Percentiles rank a stretch among this genome's conserved stretches.
Evolutionary conservation across 2,329 filamentous ascomycete species (phyloP).

Genomic region (Trichophyton schoenleinii): DNA sequence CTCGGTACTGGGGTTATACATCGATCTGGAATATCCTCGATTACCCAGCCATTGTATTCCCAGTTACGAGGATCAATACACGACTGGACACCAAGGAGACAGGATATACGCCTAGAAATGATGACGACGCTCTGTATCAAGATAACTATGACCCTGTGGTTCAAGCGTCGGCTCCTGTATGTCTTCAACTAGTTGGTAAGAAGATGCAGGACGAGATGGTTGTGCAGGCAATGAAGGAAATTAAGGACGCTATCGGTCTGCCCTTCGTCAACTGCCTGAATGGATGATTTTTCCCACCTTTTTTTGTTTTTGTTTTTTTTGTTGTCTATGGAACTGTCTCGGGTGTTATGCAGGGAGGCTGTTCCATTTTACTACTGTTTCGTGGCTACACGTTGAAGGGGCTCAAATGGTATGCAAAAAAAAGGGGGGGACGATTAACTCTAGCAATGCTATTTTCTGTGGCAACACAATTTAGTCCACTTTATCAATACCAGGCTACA

Average conservation of each 20-base stretch:
- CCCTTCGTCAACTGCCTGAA: conserved; percentile 1
- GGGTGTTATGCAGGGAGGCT: background rate
- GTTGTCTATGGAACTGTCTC: background rate
- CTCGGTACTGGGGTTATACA: conserved; percentile 53
- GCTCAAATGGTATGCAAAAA: background rate
- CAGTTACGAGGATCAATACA: conserved; percentile 38
- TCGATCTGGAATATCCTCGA: conserved; percentile 53
- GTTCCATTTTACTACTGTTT: too few species aligned
- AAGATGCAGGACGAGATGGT: conserved; percentile 46
- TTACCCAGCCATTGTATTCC: conserved; percentile 47
- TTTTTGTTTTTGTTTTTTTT: background rate
- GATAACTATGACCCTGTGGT: conserved; percentile 33
- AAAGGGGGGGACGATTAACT: background rate
- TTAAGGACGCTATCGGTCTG: background rate
- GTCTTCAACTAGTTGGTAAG: conserved; percentile 41
- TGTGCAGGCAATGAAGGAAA: conserved; percentile 1
- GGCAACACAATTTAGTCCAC: too few species aligned
- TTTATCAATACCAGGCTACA: background rate
- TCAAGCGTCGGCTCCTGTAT: conserved; percentile 38
- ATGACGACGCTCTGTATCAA: conserved; percentile 42
- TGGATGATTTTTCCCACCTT: background rate
- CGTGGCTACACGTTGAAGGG: too few species aligned
- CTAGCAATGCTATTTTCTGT: background rate
- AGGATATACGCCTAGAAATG: conserved; percentile 37
- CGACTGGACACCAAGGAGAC: conserved; percentile 28